phyloP scores from a whole-genome alignment of 331 rosid genomes.

The Cucumis variabilis region DNA sequence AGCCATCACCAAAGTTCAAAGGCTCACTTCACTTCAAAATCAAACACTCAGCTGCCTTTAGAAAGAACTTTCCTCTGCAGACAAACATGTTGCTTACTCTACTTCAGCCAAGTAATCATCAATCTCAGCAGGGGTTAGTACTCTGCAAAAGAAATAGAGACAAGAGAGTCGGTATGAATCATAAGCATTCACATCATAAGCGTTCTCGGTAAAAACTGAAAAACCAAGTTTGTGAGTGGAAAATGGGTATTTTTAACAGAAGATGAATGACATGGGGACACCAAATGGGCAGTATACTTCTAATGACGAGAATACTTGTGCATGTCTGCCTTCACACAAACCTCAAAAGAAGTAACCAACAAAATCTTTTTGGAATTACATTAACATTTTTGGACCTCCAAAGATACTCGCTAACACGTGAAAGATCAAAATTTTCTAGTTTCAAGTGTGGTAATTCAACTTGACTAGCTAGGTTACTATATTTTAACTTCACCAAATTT shows the following conservation, averaged over 20 bases:
- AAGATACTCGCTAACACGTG: background rate
- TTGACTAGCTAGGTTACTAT: background rate
- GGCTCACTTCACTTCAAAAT: background rate
- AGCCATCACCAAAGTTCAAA: background rate
- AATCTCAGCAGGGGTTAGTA: slow-evolving; percentile 87
- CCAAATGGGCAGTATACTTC: too few species aligned
- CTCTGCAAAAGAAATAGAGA: slow-evolving; percentile 58
- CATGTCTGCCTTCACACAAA: background rate
- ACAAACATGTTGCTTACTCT: slow-evolving; percentile 52
- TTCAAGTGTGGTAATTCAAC: background rate
- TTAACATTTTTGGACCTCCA: background rate
- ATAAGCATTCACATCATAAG: background rate
- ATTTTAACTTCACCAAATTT: background rate
- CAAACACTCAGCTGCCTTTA: background rate
- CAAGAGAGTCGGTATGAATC: background rate
- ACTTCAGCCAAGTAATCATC: slow-evolving; percentile 96
- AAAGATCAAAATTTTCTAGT: background rate
- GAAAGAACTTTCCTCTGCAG: background rate
- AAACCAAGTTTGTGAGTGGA: background rate
- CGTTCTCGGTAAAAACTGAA: background rate
- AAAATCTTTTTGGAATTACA: background rate
- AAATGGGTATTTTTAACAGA: background rate
- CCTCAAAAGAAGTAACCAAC: background rate
- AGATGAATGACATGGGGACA: background rate
- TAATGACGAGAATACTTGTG: too few species aligned